A percentile compares a stretch with the other conserved stretches of the same genome.
Evolutionary conservation across 2,329 filamentous ascomycete genomes (phyloP).

Genomic region (Alternaria sp.): DNA sequence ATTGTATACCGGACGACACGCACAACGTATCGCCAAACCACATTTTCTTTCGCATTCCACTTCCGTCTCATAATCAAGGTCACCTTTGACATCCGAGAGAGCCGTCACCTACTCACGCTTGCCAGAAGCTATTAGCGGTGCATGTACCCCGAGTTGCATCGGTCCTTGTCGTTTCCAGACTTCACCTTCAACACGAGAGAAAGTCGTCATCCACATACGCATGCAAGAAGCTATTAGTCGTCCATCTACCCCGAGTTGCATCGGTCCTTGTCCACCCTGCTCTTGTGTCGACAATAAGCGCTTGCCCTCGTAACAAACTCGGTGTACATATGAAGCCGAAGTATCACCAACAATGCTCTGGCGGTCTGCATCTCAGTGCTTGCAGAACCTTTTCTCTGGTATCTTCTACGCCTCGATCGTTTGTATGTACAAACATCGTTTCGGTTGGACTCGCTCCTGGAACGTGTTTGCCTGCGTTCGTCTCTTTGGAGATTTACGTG

Average conservation of each 20-base stretch:
- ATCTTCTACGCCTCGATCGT: too few relatives aligned
- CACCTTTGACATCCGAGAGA: too few relatives aligned
- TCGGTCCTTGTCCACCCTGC: background rate
- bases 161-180: background rate
- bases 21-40: background rate
- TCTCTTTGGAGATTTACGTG: too few relatives aligned
- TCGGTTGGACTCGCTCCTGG: too few relatives aligned
- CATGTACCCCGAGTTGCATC: background rate
- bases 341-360: background rate
- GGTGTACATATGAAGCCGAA: background rate
- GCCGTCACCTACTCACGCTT: background rate
- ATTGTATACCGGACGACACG: background rate
- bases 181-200: background rate
- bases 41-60: background rate
- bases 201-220: background rate
- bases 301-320: background rate
- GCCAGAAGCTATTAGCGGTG: background rate
- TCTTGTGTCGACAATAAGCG: background rate
- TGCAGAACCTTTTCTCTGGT: too few relatives aligned
- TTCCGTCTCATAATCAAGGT: too few relatives aligned
- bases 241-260: background rate
- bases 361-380: too few relatives aligned
- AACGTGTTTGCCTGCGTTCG: too few relatives aligned
- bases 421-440: too few relatives aligned
- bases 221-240: background rate